Base-by-base conservation (phyloP, 257 asterid genomes). In the Scutellaria minor region DNA sequence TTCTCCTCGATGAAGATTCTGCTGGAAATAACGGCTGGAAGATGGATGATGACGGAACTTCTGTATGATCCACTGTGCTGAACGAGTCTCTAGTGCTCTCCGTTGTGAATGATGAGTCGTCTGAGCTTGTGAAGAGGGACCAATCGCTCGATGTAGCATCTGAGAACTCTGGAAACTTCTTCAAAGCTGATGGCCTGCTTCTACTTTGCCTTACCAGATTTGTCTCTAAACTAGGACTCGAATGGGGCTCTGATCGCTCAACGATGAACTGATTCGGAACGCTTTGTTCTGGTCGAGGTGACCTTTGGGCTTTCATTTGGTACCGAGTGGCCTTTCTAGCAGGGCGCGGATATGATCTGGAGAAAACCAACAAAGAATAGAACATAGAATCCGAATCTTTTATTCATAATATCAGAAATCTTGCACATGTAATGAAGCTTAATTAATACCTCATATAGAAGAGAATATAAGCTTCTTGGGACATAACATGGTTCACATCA, bases 81-180 rank as follows among this genome's bases (percentile, higher is more conserved):
- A 89, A 86, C 2, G 96, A 92, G 83, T 92, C 93, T 60, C 96
- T 78, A 9, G 98, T 84, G 77, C 98, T 88, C 79, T 92, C 98
- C 0, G 96, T 88, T 0, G 97, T 90, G 57, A 92, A 90, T 18
- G 96, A 90, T 6, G 96, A 89, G 73, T 90, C 96, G 18, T 90
- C 96, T 15, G 96, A 90, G 92, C 94, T 85, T 4, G 96, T 88
- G 70, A 86, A 85, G 20, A 81, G 80, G 73, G 96, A 88, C 84
- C 92, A 87, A 22, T 85, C 94, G 80, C 93, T 88, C 4, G 91
- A 82, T 7, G 88, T 66, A 2, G 85, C 82, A 39, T 90, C 97
- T 18, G 93, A 81, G 66, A 81, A 85, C 71, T 80, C 90, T 0
- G 83, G 66, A 50, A 68, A 76, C 15, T 77, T 78, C 55, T 75